phyloP scores from a whole-genome alignment of 805 yeast species.

The Teunomyces atbi region DNA sequence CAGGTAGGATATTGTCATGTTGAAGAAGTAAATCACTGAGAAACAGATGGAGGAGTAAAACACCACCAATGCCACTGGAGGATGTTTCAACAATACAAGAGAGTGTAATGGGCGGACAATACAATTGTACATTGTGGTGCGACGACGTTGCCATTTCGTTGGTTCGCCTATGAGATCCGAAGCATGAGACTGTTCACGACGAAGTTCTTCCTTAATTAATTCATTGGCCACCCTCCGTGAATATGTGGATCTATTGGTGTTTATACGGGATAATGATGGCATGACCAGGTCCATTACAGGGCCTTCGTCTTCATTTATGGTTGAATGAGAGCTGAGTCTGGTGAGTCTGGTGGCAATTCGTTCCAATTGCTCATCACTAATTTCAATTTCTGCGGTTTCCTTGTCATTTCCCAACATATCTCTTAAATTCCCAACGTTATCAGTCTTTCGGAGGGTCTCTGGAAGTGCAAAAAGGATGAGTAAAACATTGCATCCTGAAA shows the following conservation, averaged over 20 bases:
- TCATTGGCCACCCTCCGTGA: constrained; percentile 27
- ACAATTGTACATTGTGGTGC: constrained; percentile 42
- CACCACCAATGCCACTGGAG: constrained; percentile 71
- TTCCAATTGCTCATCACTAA: constrained; percentile 18
- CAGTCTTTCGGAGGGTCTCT: constrained; percentile 71
- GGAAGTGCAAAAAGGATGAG: constrained; percentile 62
- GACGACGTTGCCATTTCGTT: constrained; percentile 20
- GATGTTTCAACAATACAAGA: constrained; percentile 58
- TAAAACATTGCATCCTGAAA: constrained; percentile 54
- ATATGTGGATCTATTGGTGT: constrained; percentile 32
- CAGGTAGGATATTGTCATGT: constrained; percentile 65
- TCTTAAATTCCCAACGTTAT: constrained; percentile 54
- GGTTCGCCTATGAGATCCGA: constrained; percentile 14
- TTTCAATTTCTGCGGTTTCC: neutral
- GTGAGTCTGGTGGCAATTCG: constrained; percentile 35
- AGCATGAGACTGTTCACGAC: constrained; percentile 11
- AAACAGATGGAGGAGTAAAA: constrained; percentile 70
- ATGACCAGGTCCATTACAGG: constrained; percentile 38
- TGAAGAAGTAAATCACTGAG: constrained; percentile 67
- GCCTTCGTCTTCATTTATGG: constrained; percentile 22
- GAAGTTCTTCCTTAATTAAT: constrained; percentile 20
- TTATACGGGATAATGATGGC: constrained; percentile 38
- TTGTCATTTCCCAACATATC: constrained; percentile 32
- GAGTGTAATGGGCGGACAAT: constrained; percentile 61
- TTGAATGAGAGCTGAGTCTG: constrained; percentile 14